Conservation (phyloP, 768 basidiomycete species). For the Boletus reticulatus region DNA sequence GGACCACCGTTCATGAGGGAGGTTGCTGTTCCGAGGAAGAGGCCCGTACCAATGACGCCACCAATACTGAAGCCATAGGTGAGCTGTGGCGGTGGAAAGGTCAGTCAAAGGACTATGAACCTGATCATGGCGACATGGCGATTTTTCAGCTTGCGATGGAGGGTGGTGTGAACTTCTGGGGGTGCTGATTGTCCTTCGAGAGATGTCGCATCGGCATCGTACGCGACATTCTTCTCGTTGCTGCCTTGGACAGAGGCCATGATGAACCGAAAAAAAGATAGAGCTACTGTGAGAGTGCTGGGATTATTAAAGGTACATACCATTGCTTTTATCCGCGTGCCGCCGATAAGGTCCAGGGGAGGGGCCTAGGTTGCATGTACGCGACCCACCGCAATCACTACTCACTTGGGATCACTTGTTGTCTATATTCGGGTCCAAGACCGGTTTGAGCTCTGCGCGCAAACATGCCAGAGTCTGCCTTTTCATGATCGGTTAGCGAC, state of each 20-base stretch:
- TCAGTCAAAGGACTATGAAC: constrained; percentile 2
- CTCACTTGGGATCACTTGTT: too few relatives aligned
- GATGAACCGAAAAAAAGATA: neutral
- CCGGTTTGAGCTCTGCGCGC: too few relatives aligned
- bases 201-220: constrained; percentile 3
- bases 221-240: neutral
- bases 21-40: constrained; percentile 35
- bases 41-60: constrained; percentile 43
- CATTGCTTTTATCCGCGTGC: neutral
- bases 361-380: neutral
- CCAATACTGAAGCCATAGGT: constrained; percentile 22
- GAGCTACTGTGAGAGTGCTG: neutral
- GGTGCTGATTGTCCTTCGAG: constrained; percentile 7
- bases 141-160: constrained; percentile 32
- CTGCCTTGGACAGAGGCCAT: neutral
- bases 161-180: constrained; percentile 2
- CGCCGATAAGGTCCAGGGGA: neutral
- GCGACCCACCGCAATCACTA: too few relatives aligned
- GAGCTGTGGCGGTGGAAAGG: too few relatives aligned
- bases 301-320: neutral
- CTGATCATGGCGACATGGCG: constrained; percentile 38
- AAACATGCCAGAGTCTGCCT: too few relatives aligned
- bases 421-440: too few relatives aligned
- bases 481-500: too few relatives aligned
- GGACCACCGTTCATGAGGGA: constrained; percentile 44